Base-by-base conservation (phyloP, 2,329 filamentous ascomycete species). In the Penicillium sp. region DNA sequence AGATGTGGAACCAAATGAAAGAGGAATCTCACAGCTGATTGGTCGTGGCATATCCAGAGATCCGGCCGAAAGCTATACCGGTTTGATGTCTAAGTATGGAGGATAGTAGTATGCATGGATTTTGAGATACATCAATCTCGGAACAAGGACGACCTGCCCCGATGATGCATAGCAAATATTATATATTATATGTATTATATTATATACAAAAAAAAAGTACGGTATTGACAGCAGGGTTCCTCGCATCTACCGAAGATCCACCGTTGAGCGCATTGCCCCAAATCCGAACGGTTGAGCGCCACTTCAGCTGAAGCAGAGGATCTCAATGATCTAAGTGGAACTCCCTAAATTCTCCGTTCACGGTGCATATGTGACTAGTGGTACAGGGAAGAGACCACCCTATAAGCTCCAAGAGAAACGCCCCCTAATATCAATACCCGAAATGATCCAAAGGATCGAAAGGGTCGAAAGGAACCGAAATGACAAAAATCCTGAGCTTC, bases 201-300 rank as follows among this genome's bases (percentile, higher is more conserved):
- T 29, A 31, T 11, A 31, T 2, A 31, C 10, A 3, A 31, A 13
- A 23, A 23, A 31, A 31, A 31, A 31, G 29, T 13, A 31, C n/a
- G 16, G 25, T 23, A 49, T 15, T 60, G 61, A 57, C 61, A 58
- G 60, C 51, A 34, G 61, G 48, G 63, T 65, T 65, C 62, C 19
- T 47, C 19, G 3, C 45, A 47, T 63, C 57, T 57, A 60, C 56
- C 50, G 47, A 60, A 52, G 62, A 61, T 60, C 62, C 60, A 59
- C 61, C 23, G 23, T 44, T 47, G 55, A 34, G 25, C 25, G 50
- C 53, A 64, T 53, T 58, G 52, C 40, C 10, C 50, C 55, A 36
- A 38, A 41, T 41, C 53, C 53, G 46, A 60, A 60, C 60, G 55
- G 55, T 60, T 58, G 58, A 50, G 58, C 58, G 60, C 58, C 60